A percentile compares a stretch with the other conserved stretches of the same genome.
These are phyloP conservation scores for Rhodomyrtus psidioides DNA, from an alignment of 441 rosid genomes.

Conservation along the genomic window DNA sequence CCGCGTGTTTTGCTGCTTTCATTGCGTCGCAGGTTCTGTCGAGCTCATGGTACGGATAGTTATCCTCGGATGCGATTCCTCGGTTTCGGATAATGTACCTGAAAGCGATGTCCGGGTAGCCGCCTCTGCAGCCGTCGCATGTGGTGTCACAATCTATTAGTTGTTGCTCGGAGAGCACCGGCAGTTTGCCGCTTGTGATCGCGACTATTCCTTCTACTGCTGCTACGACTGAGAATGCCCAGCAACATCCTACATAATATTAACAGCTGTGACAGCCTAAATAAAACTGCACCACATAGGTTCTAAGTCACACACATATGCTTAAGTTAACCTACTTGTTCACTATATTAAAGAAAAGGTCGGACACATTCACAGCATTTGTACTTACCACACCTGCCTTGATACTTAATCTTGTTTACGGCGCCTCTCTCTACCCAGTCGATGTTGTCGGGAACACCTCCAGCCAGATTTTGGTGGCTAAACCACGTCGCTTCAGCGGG, in stretches of 20 bases:
- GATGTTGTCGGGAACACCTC: neutral
- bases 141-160: conserved; percentile 20
- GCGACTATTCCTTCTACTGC: conserved; percentile 22
- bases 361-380: neutral
- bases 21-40: neutral
- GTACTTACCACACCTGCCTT: conserved; percentile 14
- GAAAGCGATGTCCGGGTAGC: neutral
- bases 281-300: neutral
- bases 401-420: conserved; percentile 18
- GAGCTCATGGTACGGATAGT: neutral
- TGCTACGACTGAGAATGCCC: conserved; percentile 43
- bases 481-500: neutral
- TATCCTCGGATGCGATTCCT: neutral
- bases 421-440: conserved; percentile 14
- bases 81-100: neutral
- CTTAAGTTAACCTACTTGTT: neutral
- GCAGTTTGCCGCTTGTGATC: conserved; percentile 8
- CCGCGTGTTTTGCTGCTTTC: neutral
- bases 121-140: neutral
- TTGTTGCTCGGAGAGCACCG: conserved; percentile 25
- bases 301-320: neutral
- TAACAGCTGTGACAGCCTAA: neutral
- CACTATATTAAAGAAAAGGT: neutral
- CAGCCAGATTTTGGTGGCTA: neutral
- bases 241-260: conserved; percentile 24